A percentile compares a stretch with the other conserved stretches of the same genome.
phyloP scores from a whole-genome alignment of 2,329 filamentous ascomycete genomes.

The Arthrinium phaeospermum region DNA sequence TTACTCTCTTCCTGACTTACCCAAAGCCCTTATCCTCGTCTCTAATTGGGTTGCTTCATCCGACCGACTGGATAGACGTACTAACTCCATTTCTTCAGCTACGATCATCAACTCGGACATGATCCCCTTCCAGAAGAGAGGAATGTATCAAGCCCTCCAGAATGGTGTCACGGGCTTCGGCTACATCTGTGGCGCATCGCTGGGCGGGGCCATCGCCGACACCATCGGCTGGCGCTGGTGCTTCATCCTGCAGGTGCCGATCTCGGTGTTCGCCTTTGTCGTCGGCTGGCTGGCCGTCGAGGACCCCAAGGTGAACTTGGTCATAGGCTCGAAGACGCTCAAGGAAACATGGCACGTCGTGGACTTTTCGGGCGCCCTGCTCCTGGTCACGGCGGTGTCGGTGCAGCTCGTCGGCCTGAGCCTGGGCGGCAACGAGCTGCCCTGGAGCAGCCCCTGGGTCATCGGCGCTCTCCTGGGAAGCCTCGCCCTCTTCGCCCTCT shows the following conservation, averaged over 20 bases:
- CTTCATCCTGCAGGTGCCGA: constrained; percentile 66
- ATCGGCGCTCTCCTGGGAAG: constrained; percentile 51
- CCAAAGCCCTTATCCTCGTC: constrained; percentile 24
- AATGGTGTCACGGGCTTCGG: constrained; percentile 68
- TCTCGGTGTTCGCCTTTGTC: constrained; percentile 60
- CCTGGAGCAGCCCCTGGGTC: constrained; percentile 57
- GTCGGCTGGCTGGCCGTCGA: constrained; percentile 59
- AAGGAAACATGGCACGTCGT: constrained; percentile 56
- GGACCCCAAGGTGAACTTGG: constrained; percentile 46
- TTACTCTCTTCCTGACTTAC: not conserved
- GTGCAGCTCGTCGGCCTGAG: constrained; percentile 61
- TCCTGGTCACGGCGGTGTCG: constrained; percentile 64
- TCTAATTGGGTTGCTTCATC: not conserved
- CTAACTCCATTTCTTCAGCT: constrained; percentile 37
- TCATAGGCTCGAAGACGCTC: constrained; percentile 15
- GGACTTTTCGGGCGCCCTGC: constrained; percentile 61
- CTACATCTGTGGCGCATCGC: constrained; percentile 64
- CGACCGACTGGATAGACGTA: not conserved
- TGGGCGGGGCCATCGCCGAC: constrained; percentile 67
- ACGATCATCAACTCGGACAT: constrained; percentile 68
- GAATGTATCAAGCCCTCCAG: constrained; percentile 66
- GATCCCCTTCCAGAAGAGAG: constrained; percentile 60
- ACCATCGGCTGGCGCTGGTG: constrained; percentile 72
- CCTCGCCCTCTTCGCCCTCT: constrained; percentile 47
- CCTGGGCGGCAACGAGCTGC: constrained; percentile 60